Conservation (phyloP, 176 grass and related monocot species). For the Pontederia paniculata region DNA sequence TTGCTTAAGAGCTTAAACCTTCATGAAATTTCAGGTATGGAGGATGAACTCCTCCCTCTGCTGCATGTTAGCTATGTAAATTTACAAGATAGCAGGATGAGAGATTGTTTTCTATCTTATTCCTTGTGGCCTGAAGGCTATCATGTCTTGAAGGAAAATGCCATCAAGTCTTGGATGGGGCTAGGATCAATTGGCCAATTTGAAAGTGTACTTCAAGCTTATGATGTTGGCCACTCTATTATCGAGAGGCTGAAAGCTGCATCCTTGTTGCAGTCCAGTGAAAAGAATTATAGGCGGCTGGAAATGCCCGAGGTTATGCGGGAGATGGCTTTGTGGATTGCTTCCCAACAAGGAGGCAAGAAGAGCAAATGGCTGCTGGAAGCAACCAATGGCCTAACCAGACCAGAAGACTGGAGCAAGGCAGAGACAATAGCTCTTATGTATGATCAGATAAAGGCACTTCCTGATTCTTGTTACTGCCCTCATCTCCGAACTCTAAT, state of each 20-base stretch:
- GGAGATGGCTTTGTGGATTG: constrained; percentile 38
- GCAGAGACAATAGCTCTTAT: constrained; percentile 35
- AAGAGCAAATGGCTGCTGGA: constrained; percentile 22
- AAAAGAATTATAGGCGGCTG: constrained; percentile 7
- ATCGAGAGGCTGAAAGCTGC: constrained; percentile 36
- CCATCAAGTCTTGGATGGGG: constrained; percentile 37
- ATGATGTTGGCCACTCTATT: constrained; percentile 24
- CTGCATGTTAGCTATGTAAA: constrained; percentile 26
- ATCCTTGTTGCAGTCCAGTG: constrained; percentile 31
- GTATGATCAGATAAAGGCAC: constrained; percentile 27
- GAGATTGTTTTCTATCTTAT: constrained; percentile 33
- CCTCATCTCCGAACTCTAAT: constrained; percentile 20
- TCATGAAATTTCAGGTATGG: constrained; percentile 26
- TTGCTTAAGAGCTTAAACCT: constrained; percentile 25
- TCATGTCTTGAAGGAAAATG: constrained; percentile 31
- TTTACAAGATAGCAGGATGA: constrained; percentile 27
- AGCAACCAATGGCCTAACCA: constrained; percentile 17
- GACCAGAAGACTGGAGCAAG: constrained; percentile 17
- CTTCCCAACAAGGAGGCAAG: constrained; percentile 3
- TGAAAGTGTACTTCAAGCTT: constrained; percentile 24
- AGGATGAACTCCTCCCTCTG: constrained; percentile 9
- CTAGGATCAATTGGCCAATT: constrained; percentile 24
- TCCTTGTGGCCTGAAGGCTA: constrained; percentile 38
- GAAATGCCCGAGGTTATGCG: constrained; percentile 29
- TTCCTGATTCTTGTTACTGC: constrained; percentile 20